Percentiles rank a stretch among this genome's conserved stretches.
phyloP scores from a whole-genome alignment of 441 rosid species.

The Sinapis alba region DNA sequence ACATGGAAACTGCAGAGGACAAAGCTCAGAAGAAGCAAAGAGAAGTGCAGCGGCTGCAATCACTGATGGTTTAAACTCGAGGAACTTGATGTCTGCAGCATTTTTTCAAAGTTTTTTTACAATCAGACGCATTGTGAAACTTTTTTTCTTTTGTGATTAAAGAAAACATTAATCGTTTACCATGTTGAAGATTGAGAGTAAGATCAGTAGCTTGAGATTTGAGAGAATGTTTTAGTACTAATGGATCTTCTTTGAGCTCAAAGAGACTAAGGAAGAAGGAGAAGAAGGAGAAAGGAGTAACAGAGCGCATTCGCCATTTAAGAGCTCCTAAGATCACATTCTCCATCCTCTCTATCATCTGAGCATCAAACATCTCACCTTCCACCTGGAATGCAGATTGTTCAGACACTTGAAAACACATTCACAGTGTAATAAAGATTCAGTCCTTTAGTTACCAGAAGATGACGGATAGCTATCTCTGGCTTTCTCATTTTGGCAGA shows the following conservation, averaged over 20 bases:
- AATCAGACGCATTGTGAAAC: neutral
- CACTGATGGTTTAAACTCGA: conserved; percentile 74
- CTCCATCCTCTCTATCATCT: conserved; percentile 66
- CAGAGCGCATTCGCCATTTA: conserved; percentile 81
- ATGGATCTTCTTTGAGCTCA: conserved; percentile 49
- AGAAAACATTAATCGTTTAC: conserved; percentile 33
- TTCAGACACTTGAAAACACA: conserved; percentile 7
- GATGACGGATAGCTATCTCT: conserved; percentile 42
- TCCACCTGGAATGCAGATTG: conserved; percentile 23
- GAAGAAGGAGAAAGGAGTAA: conserved; percentile 76
- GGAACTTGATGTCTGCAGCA: conserved; percentile 48
- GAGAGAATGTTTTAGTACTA: conserved; percentile 41
- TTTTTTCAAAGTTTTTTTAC: neutral
- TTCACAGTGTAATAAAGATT: conserved; percentile 18
- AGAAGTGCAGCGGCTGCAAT: conserved; percentile 72
- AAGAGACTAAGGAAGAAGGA: conserved; percentile 52
- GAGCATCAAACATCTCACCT: conserved; percentile 49
- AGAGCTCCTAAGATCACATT: conserved; percentile 64
- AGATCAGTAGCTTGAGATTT: conserved; percentile 55
- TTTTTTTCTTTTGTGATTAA: neutral
- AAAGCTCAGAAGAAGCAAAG: conserved; percentile 53
- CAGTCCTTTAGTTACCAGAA: conserved; percentile 45
- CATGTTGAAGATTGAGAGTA: conserved; percentile 59
- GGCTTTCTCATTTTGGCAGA: conserved; percentile 72
- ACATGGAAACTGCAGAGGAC: conserved; percentile 49